Base-by-base conservation (phyloP, 768 basidiomycete species). In the Favolaschia claudopus region DNA sequence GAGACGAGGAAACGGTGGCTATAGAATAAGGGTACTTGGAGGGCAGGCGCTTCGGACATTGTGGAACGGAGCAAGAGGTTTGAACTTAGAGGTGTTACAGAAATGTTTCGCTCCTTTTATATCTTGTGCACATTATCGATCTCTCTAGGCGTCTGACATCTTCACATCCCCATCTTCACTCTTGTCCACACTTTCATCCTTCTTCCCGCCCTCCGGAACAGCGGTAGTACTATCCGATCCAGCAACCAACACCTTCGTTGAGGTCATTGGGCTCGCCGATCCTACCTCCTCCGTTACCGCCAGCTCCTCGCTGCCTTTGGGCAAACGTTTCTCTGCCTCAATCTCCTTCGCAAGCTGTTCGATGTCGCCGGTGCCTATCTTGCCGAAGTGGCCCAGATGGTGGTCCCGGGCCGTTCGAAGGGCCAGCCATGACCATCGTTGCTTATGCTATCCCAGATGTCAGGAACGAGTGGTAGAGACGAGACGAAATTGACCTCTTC, bases 341-440 rank as follows among this genome's bases (percentile, higher is more conserved):
- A 85, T 85, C 67, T 82, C 83, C 42, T 77, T 72, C 7, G 73
- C 73, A 33, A 85, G 80, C 17, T 78, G 64, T 45, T 82, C 81
- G 59, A 95, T 76, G 60, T 94, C 91, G 8, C 91, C 92, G 7
- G 86, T 86, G 17, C 90, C 91, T 59, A 93, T 93, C 76, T 86
- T 89, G n/a, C 87, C 83, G 63, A 95, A 94, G 64, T 92, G 86
- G 60, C 88, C 85, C 36, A 93, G 70, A 71, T 93, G 77, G 57
- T 82, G 82, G 63, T 91, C 87, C 33, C 92, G 88, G 51, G 90
- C 86, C 37, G 85, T 82, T 19, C 93, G 89, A 57, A 95, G 81
- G 8, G 89, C 89, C 17, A 93, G 81, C 93, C 93, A 95, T 6
- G 91, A 78, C 81, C 87, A 85, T 4, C 89, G 84, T 60, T 88